Base-by-base conservation (phyloP, 345 rosid species). In the Gossypium longicalyx region DNA sequence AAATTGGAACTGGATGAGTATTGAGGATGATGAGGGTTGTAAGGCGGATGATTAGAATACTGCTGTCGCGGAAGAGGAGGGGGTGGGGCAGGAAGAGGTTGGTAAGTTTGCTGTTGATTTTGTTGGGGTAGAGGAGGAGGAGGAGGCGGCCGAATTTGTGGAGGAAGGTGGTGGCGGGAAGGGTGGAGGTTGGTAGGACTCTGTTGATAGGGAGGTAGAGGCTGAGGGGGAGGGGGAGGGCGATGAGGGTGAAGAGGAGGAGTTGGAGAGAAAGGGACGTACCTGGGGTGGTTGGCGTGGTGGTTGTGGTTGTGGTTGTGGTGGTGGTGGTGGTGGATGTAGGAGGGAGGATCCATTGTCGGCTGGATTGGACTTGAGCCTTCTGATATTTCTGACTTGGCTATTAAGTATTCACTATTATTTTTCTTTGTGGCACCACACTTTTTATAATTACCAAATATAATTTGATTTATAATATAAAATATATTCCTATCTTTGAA, bases 291-390 rank as follows among this genome's bases (percentile, higher is more conserved):
- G 74, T 71, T 82, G 75, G 65, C 78, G 63, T 72, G 38, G 54
- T 45, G 53, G 38, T 22, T 19, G 51, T 76, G 85, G 51, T 73
- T 75, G 79, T 74, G 81, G 34, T n/a, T n/a, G n/a, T 45, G 54
- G 51, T 76, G 85, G 51, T 73, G 77, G 79, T 74, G 81, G 64
- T 74, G 82, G 54, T 73, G 56, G 38, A 47, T 29, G 29, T 67
- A 71, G 51, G 71, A 83, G 16, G 86, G 79, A 75, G 87, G 86
- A 82, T 85, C 89, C 92, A 88, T 88, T 59, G 74, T 17, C 52
- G 79, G 43, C 27, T 53, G 7, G 15, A 49, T 57, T n/a, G 52
- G 49, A 41, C 51, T 34, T 38, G 22, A 34, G 61, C 23, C 7
- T 19, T 66, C 16, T 27, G 52, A 20, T 20, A 17, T 11, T 41